These are phyloP conservation scores for Mycosphaerella sp. DNA, from an alignment of 2,329 filamentous ascomycete species.

Conservation along the genomic window DNA sequence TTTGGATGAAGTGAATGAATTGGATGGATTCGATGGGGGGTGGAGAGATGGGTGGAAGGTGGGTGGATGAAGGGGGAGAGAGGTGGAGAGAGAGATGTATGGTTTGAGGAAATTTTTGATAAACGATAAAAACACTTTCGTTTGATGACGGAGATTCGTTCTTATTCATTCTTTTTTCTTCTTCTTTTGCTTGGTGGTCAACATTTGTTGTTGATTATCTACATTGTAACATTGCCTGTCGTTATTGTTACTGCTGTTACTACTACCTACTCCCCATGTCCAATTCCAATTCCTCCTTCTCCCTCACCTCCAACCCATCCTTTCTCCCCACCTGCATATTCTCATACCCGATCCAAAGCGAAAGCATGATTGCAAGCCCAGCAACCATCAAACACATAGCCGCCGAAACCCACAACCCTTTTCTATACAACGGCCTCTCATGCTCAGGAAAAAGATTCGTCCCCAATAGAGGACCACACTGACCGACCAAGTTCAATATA, in stretches of 20 bases:
- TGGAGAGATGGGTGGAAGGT: too few species aligned
- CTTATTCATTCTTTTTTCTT: too few species aligned
- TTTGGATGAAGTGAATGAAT: too few species aligned
- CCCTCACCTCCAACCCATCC: slow-evolving; percentile 32
- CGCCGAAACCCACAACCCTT: slow-evolving; percentile 56
- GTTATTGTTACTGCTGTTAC: slow-evolving; percentile 8
- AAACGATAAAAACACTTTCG: background rate
- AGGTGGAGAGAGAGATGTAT: background rate
- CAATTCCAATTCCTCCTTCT: slow-evolving; percentile 24
- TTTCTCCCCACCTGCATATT: slow-evolving; percentile 53
- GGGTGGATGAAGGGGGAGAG: background rate
- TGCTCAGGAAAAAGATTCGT: slow-evolving; percentile 53
- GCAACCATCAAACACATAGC: slow-evolving; percentile 57
- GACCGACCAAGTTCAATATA: slow-evolving; percentile 43
- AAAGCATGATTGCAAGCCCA: slow-evolving; percentile 48
- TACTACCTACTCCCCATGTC: slow-evolving; percentile 14
- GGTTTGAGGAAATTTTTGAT: background rate
- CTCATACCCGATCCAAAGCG: slow-evolving; percentile 52
- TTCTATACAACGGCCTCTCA: slow-evolving; percentile 45
- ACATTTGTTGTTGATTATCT: background rate
- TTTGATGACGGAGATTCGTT: background rate
- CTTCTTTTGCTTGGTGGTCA: too few species aligned
- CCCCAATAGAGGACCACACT: slow-evolving; percentile 62
- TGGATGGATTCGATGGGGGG: too few species aligned
- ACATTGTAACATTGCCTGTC: slow-evolving; percentile 3